A percentile compares a stretch with the other conserved stretches of the same genome.
Evolutionary conservation across 768 basidiomycete species (phyloP).

Genomic region (Lyophyllum shimeji): DNA sequence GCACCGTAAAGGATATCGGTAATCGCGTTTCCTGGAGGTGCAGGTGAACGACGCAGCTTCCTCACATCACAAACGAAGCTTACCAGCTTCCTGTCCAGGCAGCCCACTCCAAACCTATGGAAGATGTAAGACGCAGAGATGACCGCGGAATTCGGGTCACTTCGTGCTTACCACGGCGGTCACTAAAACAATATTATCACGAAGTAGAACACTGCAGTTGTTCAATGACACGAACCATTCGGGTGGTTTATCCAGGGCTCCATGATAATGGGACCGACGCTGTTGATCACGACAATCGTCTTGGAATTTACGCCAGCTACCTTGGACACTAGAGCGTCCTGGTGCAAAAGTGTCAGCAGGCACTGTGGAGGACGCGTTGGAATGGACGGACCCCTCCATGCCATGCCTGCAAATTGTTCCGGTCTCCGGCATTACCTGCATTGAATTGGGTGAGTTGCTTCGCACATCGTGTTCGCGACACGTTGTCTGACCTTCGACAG

Average conservation of each 20-base stretch:
- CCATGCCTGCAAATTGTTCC: constrained; percentile 52
- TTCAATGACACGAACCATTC: constrained; percentile 33
- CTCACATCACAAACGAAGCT: neutral
- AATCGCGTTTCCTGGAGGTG: constrained; percentile 47
- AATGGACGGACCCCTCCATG: constrained; percentile 39
- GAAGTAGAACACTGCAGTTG: neutral
- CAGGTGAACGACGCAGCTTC: neutral
- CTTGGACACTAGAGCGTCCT: constrained; percentile 47
- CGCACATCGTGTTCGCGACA: neutral
- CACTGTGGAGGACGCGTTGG: neutral
- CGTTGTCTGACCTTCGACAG: constrained; percentile 35
- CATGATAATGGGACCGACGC: constrained; percentile 58
- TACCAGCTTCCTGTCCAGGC: constrained; percentile 64
- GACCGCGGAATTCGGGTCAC: neutral
- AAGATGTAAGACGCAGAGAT: neutral
- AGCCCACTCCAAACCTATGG: constrained; percentile 50
- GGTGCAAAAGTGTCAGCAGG: neutral
- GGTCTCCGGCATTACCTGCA: constrained; percentile 52
- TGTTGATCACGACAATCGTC: constrained; percentile 68
- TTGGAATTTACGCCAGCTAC: constrained; percentile 56
- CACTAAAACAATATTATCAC: constrained; percentile 19
- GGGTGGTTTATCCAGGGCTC: constrained; percentile 58
- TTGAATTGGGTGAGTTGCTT: too few relatives aligned
- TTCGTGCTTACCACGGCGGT: constrained; percentile 34
- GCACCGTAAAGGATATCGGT: constrained; percentile 59